These are phyloP conservation scores for Vanderwaltozyma yarrowii DNA, from an alignment of 805 yeast species.

Conservation along the genomic window DNA sequence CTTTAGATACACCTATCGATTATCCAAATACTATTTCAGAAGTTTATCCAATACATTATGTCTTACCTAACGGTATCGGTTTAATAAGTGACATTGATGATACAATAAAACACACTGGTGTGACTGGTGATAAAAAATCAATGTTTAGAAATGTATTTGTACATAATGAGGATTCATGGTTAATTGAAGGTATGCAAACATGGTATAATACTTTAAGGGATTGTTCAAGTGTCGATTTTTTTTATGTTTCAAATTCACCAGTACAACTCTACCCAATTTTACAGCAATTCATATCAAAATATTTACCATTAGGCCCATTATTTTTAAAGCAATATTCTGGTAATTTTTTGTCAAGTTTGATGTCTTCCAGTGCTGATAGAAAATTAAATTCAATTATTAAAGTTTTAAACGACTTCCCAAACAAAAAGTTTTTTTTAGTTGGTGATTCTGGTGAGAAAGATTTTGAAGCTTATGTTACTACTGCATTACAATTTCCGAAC, in stretches of 20 bases:
- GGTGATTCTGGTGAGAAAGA: slow-evolving; percentile 98
- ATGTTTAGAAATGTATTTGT: slow-evolving; percentile 70
- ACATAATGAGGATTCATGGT: slow-evolving; percentile 55
- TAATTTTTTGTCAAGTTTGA: slow-evolving; percentile 63
- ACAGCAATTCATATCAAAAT: slow-evolving; percentile 19
- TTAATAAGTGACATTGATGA: slow-evolving; percentile 91
- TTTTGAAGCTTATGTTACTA: slow-evolving; percentile 75
- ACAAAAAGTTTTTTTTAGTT: slow-evolving; percentile 66
- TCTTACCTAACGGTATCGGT: slow-evolving; percentile 43
- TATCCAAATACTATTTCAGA: slow-evolving; percentile 7
- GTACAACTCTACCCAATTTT: slow-evolving; percentile 68
- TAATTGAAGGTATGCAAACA: slow-evolving; percentile 58
- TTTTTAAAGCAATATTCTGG: slow-evolving; percentile 85
- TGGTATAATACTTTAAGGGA: slow-evolving; percentile 54
- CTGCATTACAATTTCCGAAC: slow-evolving; percentile 52
- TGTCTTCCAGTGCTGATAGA: slow-evolving; percentile 80
- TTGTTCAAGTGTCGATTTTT: slow-evolving; percentile 46
- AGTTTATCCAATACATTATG: slow-evolving; percentile 10
- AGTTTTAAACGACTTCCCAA: slow-evolving; percentile 63
- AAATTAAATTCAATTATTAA: slow-evolving; percentile 57
- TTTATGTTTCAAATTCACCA: slow-evolving; percentile 93
- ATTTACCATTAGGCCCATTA: slow-evolving; percentile 71
- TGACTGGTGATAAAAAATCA: slow-evolving; percentile 76
- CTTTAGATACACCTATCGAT: slow-evolving; percentile 16
- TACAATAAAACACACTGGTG: slow-evolving; percentile 85